phyloP scores from a whole-genome alignment of 225 moss, liverwort and hornwort species.

The Thuidium tamariscinum region DNA sequence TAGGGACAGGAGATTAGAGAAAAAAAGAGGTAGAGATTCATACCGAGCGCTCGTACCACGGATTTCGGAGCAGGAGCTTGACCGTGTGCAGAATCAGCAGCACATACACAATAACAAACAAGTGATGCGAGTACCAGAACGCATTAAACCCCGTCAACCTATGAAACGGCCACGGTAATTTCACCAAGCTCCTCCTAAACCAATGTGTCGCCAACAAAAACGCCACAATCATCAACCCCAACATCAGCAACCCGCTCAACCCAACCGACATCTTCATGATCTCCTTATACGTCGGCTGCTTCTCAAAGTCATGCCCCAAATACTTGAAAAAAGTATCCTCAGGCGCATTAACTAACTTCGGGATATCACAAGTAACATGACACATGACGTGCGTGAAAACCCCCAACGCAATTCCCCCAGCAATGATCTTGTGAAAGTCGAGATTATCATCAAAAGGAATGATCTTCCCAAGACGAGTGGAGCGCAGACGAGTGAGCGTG shows the following conservation, averaged over 20 bases:
- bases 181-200: slow-evolving; percentile 82
- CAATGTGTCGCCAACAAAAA: slow-evolving; percentile 72
- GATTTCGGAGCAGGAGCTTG: slow-evolving; percentile 53
- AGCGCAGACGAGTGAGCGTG: slow-evolving; percentile 77
- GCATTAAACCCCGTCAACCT: slow-evolving; percentile 90
- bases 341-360: slow-evolving; percentile 24
- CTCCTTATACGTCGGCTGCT: slow-evolving; percentile 41
- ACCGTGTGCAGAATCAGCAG: slow-evolving; percentile 69
- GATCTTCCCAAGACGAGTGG: slow-evolving; percentile 46
- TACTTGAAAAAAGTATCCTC: slow-evolving; percentile 19
- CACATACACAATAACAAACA: slow-evolving; percentile 78
- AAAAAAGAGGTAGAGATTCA: not conserved
- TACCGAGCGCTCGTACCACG: slow-evolving; percentile 66
- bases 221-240: slow-evolving; percentile 65
- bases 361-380: slow-evolving; percentile 73
- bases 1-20: not conserved
- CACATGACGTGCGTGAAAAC: slow-evolving; percentile 33
- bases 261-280: slow-evolving; percentile 53
- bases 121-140: slow-evolving; percentile 97
- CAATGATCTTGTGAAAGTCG: slow-evolving; percentile 91
- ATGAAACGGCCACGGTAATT: slow-evolving; percentile 87
- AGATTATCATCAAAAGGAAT: slow-evolving; percentile 94
- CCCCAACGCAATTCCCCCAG: slow-evolving; percentile 45
- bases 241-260: slow-evolving; percentile 61
- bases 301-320: slow-evolving; percentile 42